Evolutionary conservation across 345 rosid genomes (phyloP).

Genomic region (Dimocarpus longan): DNA sequence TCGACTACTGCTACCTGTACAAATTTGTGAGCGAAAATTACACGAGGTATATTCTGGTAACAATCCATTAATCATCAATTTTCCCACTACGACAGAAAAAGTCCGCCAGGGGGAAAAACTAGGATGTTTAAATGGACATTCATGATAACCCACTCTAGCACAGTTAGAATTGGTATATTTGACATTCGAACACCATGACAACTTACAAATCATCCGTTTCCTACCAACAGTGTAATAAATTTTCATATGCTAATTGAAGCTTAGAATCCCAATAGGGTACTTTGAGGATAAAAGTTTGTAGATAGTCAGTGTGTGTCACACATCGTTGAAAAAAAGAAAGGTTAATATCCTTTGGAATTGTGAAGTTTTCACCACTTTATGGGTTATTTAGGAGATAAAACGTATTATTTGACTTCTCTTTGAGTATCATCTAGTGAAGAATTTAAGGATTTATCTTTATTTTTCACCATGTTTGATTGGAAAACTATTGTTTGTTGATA

Average conservation of each 20-base stretch:
- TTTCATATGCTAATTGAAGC: background rate
- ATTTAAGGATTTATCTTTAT: no score
- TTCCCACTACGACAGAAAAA: background rate
- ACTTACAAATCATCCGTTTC: background rate
- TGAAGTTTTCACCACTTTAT: no score
- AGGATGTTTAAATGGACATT: background rate
- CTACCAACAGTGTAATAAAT: background rate
- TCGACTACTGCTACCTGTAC: background rate
- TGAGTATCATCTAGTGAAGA: no score
- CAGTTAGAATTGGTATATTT: background rate
- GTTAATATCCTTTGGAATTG: no score
- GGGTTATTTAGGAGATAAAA: no score
- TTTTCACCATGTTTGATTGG: no score
- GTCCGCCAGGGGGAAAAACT: no score
- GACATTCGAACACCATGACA: background rate
- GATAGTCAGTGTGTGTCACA: no score
- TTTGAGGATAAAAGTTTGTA: background rate
- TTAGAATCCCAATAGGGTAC: background rate
- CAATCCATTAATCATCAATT: background rate
- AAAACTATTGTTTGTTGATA: no score
- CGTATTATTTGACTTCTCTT: no score
- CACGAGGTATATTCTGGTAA: background rate
- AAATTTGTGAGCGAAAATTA: background rate
- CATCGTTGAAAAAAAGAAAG: no score
- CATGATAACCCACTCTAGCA: background rate